Percentiles rank a stretch among this genome's conserved stretches.
Evolutionary conservation across 176 grass and related monocot species (phyloP).

Genomic region (Luzula sylvatica): DNA sequence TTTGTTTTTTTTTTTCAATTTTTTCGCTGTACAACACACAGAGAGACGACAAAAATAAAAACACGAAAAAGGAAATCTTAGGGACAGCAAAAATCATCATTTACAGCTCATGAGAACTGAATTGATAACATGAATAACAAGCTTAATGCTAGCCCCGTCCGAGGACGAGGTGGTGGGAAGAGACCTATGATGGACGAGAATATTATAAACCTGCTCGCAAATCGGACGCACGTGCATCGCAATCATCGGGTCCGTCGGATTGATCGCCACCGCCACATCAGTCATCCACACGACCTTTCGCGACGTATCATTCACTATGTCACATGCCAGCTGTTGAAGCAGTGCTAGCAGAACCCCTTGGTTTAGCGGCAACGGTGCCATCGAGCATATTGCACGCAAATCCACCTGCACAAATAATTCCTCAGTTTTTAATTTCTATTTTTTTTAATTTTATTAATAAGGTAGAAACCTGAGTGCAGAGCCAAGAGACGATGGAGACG

Average conservation of each 20-base stretch:
- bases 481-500: conserved; percentile 77
- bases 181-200: conserved; percentile 43
- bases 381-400: conserved; percentile 54
- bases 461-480: conserved; percentile 63
- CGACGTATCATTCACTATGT: conserved; percentile 50
- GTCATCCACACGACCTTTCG: conserved; percentile 76
- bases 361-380: conserved; percentile 45
- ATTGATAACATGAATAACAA: conserved; percentile 78
- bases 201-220: conserved; percentile 70
- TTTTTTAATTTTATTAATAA: too few species aligned
- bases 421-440: not conserved
- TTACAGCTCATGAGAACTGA: conserved; percentile 71
- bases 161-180: conserved; percentile 23
- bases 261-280: conserved; percentile 55
- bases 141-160: conserved; percentile 36
- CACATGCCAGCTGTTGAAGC: conserved; percentile 83
- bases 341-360: conserved; percentile 91
- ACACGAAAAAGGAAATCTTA: not conserved
- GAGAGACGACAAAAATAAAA: not conserved
- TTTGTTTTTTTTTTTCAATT: conserved; percentile 33
- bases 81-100: conserved; percentile 25
- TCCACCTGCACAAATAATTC: conserved; percentile 52
- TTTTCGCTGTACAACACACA: conserved; percentile 35
- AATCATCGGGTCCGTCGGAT: conserved; percentile 56
- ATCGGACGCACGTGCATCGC: conserved; percentile 59